These are phyloP conservation scores for Cercospora janseana DNA, from an alignment of 2,329 filamentous ascomycete species.

Conservation along the genomic window DNA sequence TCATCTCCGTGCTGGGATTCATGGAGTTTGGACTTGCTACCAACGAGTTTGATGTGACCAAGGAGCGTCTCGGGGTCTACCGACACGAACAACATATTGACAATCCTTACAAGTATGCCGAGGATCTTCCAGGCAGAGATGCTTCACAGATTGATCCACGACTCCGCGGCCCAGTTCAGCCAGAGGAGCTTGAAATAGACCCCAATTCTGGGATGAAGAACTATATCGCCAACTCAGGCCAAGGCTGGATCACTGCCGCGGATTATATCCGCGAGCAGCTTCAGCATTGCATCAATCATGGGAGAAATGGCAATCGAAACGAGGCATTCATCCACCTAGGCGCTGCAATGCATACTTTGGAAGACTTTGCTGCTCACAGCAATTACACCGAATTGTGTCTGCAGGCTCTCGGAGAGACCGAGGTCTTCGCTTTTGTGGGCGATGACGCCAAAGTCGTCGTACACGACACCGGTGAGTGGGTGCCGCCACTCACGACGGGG, in stretches of 20 bases:
- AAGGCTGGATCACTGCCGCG: too few relatives aligned
- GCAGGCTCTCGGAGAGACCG: constrained; percentile 76
- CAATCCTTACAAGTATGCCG: constrained; percentile 77
- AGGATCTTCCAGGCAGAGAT: constrained; percentile 82
- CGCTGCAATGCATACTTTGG: constrained; percentile 84
- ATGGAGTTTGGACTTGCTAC: constrained; percentile 82
- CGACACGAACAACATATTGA: constrained; percentile 48
- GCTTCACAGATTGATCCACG: constrained; percentile 77
- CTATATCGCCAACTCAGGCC: constrained; percentile 90
- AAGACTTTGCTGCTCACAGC: constrained; percentile 90
- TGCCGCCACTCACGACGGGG: constrained; percentile 83
- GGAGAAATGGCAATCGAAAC: too few relatives aligned
- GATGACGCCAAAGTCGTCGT: constrained; percentile 67
- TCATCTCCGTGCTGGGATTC: constrained; percentile 87
- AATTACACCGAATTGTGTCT: constrained; percentile 88
- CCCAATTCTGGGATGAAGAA: constrained; percentile 66
- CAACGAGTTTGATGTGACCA: constrained; percentile 80
- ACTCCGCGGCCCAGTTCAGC: constrained; percentile 73
- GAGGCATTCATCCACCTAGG: constrained; percentile 87
- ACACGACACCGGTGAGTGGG: constrained; percentile 60
- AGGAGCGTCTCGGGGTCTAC: constrained; percentile 75
- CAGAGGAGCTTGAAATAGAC: constrained; percentile 79
- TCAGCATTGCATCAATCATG: too few relatives aligned
- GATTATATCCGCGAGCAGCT: too few relatives aligned
- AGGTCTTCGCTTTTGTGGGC: constrained; percentile 86